phyloP scores from a whole-genome alignment of 805 yeast species.

The Kodamaea sagamina region DNA sequence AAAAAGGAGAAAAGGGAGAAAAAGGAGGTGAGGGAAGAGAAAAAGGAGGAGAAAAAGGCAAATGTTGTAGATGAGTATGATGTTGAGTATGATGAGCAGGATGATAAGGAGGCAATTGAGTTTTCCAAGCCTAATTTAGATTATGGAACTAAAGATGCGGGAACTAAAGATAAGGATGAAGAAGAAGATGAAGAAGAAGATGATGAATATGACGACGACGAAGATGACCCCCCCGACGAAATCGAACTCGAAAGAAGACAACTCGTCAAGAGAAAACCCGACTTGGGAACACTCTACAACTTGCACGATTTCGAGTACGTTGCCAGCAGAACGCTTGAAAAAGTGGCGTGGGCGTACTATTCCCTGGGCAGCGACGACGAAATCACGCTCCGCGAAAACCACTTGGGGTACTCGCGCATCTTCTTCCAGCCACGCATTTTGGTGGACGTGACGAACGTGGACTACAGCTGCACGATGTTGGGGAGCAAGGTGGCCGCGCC shows the following conservation, averaged over 20 bases:
- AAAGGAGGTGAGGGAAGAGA: conserved; percentile 1
- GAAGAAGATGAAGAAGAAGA: conserved; percentile 18
- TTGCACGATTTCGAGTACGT: conserved; percentile 84
- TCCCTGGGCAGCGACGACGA: conserved; percentile 94
- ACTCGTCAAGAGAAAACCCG: conserved; percentile 55
- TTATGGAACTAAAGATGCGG: conserved; percentile 10
- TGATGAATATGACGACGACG: conserved; percentile 33
- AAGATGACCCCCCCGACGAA: conserved; percentile 38
- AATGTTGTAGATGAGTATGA: conserved; percentile 37
- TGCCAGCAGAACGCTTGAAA: conserved; percentile 76
- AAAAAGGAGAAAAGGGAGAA: conserved; percentile 1
- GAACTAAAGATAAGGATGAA: conserved; percentile 6
- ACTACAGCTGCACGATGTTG: conserved; percentile 68
- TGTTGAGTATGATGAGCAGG: conserved; percentile 47
- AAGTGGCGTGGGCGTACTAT: conserved; percentile 88
- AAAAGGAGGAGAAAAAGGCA: neutral
- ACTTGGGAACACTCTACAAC: conserved; percentile 68
- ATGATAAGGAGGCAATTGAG: conserved; percentile 28
- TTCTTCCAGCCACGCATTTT: conserved; percentile 84
- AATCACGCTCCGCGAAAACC: conserved; percentile 86
- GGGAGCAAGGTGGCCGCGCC: conserved; percentile 75
- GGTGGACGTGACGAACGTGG: conserved; percentile 77
- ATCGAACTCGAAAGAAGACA: conserved; percentile 29
- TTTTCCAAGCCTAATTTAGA: conserved; percentile 1
- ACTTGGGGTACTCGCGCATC: conserved; percentile 81